Evolutionary conservation across 2,329 filamentous ascomycete species (phyloP).

Genomic region (Trichophaea hybrida): DNA sequence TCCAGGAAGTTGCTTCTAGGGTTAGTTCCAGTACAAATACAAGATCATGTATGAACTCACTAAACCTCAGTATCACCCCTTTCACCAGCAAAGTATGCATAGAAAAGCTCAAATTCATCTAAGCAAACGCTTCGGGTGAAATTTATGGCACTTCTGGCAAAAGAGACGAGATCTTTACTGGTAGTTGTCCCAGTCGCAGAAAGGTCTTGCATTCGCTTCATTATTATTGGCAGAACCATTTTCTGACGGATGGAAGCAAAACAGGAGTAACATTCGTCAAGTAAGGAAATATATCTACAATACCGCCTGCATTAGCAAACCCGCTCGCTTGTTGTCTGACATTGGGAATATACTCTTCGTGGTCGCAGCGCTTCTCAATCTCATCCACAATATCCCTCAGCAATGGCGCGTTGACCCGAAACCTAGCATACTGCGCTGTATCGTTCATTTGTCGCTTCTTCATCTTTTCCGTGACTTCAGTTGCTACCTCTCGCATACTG

Average conservation of each 20-base stretch:
- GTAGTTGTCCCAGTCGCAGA: constrained; percentile 43
- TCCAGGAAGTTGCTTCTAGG: constrained; percentile 49
- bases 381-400: constrained; percentile 52
- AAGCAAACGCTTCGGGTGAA: constrained; percentile 51
- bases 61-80: constrained; percentile 25
- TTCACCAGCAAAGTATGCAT: constrained; percentile 25
- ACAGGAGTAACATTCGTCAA: constrained; percentile 27
- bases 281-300: constrained; percentile 24
- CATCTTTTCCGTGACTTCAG: constrained; percentile 17
- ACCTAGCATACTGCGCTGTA: constrained; percentile 58
- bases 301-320: constrained; percentile 29
- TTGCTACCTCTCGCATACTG: constrained; percentile 23
- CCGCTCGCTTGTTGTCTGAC: constrained; percentile 42
- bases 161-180: constrained; percentile 48
- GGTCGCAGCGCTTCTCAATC: constrained; percentile 50
- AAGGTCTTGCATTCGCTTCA: constrained; percentile 36
- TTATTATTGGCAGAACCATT: constrained; percentile 23
- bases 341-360: constrained; percentile 46
- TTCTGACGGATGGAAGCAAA: constrained; percentile 25
- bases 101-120: constrained; percentile 50
- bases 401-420: constrained; percentile 50
- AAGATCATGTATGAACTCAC: constrained; percentile 12
- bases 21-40: neutral
- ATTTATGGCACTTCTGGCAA: constrained; percentile 49
- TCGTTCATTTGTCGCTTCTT: constrained; percentile 52